Conservation (phyloP, 768 basidiomycete genomes). For the Pholiota conissans region DNA sequence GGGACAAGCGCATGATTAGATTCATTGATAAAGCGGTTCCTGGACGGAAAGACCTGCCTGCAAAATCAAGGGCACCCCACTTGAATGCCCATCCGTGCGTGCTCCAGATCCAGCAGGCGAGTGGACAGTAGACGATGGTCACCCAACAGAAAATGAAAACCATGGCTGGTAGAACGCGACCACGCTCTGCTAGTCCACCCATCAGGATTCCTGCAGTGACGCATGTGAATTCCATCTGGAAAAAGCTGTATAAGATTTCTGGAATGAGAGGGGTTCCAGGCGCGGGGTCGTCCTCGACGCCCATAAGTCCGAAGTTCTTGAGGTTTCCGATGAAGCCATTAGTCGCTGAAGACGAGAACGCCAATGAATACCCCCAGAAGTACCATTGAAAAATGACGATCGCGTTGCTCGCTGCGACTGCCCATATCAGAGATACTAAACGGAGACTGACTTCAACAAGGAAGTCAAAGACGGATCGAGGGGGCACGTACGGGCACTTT, state of each 20-base stretch:
- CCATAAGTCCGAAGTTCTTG: slow-evolving; percentile 70
- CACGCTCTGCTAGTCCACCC: slow-evolving; percentile 86
- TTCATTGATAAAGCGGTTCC: slow-evolving; percentile 4
- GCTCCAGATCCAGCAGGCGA: slow-evolving; percentile 87
- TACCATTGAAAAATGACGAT: slow-evolving; percentile 83
- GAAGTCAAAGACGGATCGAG: neutral
- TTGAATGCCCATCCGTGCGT: slow-evolving; percentile 81
- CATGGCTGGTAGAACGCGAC: slow-evolving; percentile 79
- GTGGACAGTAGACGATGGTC: slow-evolving; percentile 84
- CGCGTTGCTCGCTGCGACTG: slow-evolving; percentile 69
- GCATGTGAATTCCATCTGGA: slow-evolving; percentile 85
- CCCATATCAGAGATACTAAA: slow-evolving; percentile 73
- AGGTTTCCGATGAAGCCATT: slow-evolving; percentile 83
- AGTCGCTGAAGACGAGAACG: slow-evolving; percentile 76
- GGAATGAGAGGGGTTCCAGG: slow-evolving; percentile 83
- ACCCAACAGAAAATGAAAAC: slow-evolving; percentile 83
- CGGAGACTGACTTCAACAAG: slow-evolving; percentile 4
- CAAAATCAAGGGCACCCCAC: slow-evolving; percentile 87
- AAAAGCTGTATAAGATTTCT: slow-evolving; percentile 80
- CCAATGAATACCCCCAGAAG: slow-evolving; percentile 69
- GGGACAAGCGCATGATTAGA: neutral
- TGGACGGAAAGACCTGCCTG: slow-evolving; percentile 46
- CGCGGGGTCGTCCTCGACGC: slow-evolving; percentile 70
- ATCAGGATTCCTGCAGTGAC: slow-evolving; percentile 77
- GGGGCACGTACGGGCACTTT: slow-evolving; percentile 48